Evolutionary conservation across 495 filamentous ascomycete species (phyloP), one percentile per base, ranked within the genome.

Genomic region (Penicillium canescens): DNA sequence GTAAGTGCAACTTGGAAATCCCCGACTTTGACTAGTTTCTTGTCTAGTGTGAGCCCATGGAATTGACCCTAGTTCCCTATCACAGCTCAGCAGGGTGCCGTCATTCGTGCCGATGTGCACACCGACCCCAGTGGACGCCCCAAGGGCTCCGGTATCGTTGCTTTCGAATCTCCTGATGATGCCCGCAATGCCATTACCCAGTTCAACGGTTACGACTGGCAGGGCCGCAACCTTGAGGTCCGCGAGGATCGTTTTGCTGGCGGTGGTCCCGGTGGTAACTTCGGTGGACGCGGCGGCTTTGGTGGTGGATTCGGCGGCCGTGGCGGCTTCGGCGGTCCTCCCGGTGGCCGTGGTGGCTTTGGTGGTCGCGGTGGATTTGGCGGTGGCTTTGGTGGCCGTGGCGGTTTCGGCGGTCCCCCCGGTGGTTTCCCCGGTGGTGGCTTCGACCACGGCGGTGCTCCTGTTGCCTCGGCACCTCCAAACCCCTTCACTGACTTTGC

Each of bases 131-230:
- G 94, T 64, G 94, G 95, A 52, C 89, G 93, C 37, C 91, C 95
- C 21, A 98, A 84, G 75, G 94, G 94, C 33, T 95, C 93, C 46
- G 94, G 94, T 55, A 96, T 98, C 39, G 94, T 98, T 59, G 92
- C 92, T 46, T 98, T 97, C 66, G 95, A 98, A 69, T 89, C 83
- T 37, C 83, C 92, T 3, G 92, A 96, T 28, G 94, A 98, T 72
- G 92, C 95, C 20, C 90, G 91, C 52, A 96, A 91, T 59, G 94
- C 94, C 34, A 98, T 98, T 62, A 81, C 87, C 48, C 92, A 96
- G 67, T 98, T 97, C 78, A 98, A 98, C 67, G 93, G 93, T 52
- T 97, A 96, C 69, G 94, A 98, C 44, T 98, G 94, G 94, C 93
- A 98, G 70, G 94, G 94, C 16, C 89, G 94, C 54, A 70, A 85